These are phyloP conservation scores for Umbilicus rupestris DNA, from an alignment of 164 flowering plant genomes.

Conservation along the genomic window DNA sequence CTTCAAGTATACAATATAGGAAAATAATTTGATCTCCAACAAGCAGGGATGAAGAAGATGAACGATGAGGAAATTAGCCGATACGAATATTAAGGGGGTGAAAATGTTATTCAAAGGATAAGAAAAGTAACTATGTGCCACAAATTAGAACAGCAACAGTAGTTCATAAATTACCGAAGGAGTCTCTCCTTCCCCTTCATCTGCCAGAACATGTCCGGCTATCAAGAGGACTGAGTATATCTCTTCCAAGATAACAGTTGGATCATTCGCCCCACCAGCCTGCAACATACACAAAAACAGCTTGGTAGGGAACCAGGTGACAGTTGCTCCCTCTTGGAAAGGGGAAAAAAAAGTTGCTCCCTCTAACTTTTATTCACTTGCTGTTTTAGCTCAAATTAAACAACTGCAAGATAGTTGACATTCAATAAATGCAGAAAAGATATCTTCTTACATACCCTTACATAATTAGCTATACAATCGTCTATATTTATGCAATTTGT, in stretches of 20 bases:
- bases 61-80: not conserved
- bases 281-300: conserved; percentile 14
- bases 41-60: not conserved
- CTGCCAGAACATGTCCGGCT: conserved; percentile 91
- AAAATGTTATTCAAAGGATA: not conserved
- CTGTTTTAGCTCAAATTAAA: not conserved
- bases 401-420: not conserved
- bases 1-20: not conserved
- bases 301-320: not conserved
- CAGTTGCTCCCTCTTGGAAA: not conserved
- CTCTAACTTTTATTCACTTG: not conserved
- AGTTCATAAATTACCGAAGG: conserved; percentile 48
- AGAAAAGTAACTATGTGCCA: not conserved
- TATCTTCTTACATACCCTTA: too few species aligned
- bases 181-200: conserved; percentile 90
- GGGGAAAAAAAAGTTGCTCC: too few species aligned
- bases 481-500: not conserved
- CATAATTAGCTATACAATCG: too few species aligned
- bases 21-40: not conserved
- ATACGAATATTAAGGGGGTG: not conserved
- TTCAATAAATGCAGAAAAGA: not conserved
- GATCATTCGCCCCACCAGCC: conserved; percentile 56
- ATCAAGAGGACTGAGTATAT: conserved; percentile 73
- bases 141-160: not conserved
- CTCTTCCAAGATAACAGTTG: conserved; percentile 73